Evolutionary conservation across 306 rosid species (phyloP).

Genomic region (Vachellia collinsii): DNA sequence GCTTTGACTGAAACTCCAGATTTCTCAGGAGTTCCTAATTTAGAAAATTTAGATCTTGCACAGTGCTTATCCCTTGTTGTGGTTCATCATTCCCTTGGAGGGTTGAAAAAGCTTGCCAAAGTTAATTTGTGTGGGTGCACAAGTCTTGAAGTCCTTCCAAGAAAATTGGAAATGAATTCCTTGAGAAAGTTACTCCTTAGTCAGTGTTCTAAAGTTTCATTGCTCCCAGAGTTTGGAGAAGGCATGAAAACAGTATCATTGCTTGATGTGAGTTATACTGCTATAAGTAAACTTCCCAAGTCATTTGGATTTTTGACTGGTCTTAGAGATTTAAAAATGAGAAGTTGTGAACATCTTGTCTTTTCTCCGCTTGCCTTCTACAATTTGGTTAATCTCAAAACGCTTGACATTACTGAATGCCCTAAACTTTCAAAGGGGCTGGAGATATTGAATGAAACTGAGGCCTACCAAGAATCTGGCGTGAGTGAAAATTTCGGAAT

Average conservation of each 20-base stretch:
- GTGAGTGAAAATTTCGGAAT: too few species aligned
- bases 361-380: not conserved
- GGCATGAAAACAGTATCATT: not conserved
- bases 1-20: not conserved
- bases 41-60: not conserved
- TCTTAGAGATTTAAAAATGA: too few species aligned
- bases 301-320: too few species aligned
- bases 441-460: not conserved
- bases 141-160: not conserved
- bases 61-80: not conserved
- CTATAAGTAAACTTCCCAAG: not conserved
- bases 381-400: not conserved
- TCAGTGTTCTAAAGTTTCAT: not conserved
- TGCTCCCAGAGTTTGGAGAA: constrained; percentile 8
- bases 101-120: not conserved
- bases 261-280: not conserved
- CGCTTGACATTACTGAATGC: not conserved
- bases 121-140: not conserved
- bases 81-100: constrained; percentile 17
- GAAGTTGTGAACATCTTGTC: not conserved
- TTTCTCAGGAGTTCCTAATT: not conserved
- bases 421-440: not conserved
- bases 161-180: not conserved
- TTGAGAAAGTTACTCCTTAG: not conserved
- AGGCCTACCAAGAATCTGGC: not conserved